Conservation (phyloP, 306 rosid species). For the Trifolium pratense region DNA sequence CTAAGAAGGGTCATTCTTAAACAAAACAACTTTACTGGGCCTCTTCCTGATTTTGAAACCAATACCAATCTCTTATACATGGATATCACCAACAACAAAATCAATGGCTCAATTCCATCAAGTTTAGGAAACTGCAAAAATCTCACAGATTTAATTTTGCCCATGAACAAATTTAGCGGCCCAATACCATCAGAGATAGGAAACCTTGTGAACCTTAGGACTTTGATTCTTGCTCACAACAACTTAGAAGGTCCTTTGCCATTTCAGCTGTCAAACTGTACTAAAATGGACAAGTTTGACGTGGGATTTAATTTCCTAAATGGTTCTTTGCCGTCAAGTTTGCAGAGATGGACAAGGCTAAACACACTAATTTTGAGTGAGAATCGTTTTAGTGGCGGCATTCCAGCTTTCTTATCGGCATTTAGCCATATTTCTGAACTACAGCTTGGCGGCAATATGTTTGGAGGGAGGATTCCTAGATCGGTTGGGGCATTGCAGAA, state of each 20-base stretch:
- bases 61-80: constrained; percentile 47
- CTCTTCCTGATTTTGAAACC: constrained; percentile 61
- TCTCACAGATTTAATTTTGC: constrained; percentile 58
- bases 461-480: constrained; percentile 75
- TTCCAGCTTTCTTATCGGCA: constrained; percentile 59
- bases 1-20: constrained; percentile 67
- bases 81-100: constrained; percentile 61
- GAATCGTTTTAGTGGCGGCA: constrained; percentile 65
- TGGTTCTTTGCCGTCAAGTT: constrained; percentile 65
- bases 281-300: constrained; percentile 55
- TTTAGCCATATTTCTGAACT: constrained; percentile 58
- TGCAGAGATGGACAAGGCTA: constrained; percentile 62
- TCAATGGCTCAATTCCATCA: constrained; percentile 64
- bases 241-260: constrained; percentile 72
- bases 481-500: constrained; percentile 63
- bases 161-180: constrained; percentile 60
- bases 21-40: constrained; percentile 59
- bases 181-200: constrained; percentile 68
- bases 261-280: constrained; percentile 62
- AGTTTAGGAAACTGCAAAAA: constrained; percentile 66
- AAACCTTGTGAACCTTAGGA: constrained; percentile 57
- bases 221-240: constrained; percentile 64
- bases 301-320: constrained; percentile 76
- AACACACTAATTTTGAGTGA: constrained; percentile 61
- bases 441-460: constrained; percentile 74